Percentiles rank a stretch among this genome's conserved stretches.
phyloP scores from a whole-genome alignment of 1,284 basidiomycete species.

The Vanrija pseudolonga region DNA sequence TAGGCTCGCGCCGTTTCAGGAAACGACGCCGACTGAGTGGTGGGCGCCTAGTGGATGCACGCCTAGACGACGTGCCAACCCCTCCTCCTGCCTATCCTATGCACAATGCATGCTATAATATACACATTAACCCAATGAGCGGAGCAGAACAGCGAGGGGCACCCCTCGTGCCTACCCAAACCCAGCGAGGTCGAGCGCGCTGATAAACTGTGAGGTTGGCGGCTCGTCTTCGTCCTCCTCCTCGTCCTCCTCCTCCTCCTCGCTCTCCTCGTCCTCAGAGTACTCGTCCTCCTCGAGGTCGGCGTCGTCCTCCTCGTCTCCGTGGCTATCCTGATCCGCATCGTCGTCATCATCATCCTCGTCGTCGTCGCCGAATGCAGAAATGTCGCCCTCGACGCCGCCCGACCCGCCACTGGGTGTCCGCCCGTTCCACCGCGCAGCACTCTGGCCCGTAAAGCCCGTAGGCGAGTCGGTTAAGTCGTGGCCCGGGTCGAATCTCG shows the following conservation, averaged over 20 bases:
- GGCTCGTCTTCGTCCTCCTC: constrained; percentile 34
- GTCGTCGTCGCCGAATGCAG: background rate
- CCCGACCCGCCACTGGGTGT: too few species aligned
- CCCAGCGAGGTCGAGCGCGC: constrained; percentile 40
- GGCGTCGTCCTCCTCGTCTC: constrained; percentile 31
- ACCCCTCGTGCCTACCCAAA: background rate
- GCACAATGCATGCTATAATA: too few species aligned
- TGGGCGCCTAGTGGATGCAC: too few species aligned
- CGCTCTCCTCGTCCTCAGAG: constrained; percentile 31
- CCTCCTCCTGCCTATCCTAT: too few species aligned
- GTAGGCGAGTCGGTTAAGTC: background rate
- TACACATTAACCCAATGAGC: too few species aligned
- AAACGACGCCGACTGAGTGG: too few species aligned
- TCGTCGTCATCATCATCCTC: constrained; percentile 25
- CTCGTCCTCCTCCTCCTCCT: constrained; percentile 41
- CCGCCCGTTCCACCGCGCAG: too few species aligned
- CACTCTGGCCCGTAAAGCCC: background rate
- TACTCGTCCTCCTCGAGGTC: constrained; percentile 32
- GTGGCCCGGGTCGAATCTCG: too few species aligned
- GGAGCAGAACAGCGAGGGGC: too few species aligned
- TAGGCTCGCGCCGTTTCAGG: too few species aligned
- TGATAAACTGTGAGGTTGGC: constrained; percentile 41
- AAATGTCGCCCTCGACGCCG: too few species aligned
- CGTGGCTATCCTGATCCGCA: constrained; percentile 28
- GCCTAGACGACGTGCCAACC: too few species aligned